Conservation (phyloP, 2,329 filamentous ascomycete species). For the Ceratocystis cacaofunesta region DNA sequence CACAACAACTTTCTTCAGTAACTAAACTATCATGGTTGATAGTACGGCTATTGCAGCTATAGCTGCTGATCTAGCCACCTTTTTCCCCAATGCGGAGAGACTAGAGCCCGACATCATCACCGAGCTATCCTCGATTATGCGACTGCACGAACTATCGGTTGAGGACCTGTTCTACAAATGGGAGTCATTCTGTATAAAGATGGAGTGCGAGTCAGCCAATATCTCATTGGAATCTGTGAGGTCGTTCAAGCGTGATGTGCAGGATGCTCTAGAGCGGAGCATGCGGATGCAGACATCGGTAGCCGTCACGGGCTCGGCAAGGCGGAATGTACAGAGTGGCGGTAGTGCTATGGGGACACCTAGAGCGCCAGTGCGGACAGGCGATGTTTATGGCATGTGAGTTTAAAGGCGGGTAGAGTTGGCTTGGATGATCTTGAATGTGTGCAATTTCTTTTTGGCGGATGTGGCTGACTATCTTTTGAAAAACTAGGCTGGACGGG, state of each 20-base stretch:
- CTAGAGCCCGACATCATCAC: slow-evolving; percentile 63
- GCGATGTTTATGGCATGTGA: slow-evolving; percentile 68
- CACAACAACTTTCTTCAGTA: background rate
- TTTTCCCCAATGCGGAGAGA: slow-evolving; percentile 41
- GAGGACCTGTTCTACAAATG: slow-evolving; percentile 97
- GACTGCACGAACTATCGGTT: slow-evolving; percentile 61
- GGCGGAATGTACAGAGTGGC: slow-evolving; percentile 43
- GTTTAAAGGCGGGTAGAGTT: slow-evolving; percentile 22
- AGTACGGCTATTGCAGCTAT: slow-evolving; percentile 6
- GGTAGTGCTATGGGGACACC: slow-evolving; percentile 45
- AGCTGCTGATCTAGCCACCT: slow-evolving; percentile 29
- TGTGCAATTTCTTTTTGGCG: no score
- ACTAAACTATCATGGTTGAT: slow-evolving; percentile 5
- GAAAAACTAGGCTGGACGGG: slow-evolving; percentile 37
- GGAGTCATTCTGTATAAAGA: slow-evolving; percentile 94
- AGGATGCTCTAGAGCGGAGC: slow-evolving; percentile 68
- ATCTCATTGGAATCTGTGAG: slow-evolving; percentile 53
- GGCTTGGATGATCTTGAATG: background rate
- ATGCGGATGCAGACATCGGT: slow-evolving; percentile 33
- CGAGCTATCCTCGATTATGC: slow-evolving; percentile 75
- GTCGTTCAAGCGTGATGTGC: slow-evolving; percentile 72
- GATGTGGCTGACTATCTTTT: no score
- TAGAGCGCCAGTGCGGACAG: slow-evolving; percentile 39
- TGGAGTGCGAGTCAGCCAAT: slow-evolving; percentile 65
- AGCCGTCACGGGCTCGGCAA: slow-evolving; percentile 22